A percentile compares a stretch with the other conserved stretches of the same genome.
These are phyloP conservation scores for Scytalidium sp. DNA, from an alignment of 2,329 filamentous ascomycete species.

Conservation along the genomic window DNA sequence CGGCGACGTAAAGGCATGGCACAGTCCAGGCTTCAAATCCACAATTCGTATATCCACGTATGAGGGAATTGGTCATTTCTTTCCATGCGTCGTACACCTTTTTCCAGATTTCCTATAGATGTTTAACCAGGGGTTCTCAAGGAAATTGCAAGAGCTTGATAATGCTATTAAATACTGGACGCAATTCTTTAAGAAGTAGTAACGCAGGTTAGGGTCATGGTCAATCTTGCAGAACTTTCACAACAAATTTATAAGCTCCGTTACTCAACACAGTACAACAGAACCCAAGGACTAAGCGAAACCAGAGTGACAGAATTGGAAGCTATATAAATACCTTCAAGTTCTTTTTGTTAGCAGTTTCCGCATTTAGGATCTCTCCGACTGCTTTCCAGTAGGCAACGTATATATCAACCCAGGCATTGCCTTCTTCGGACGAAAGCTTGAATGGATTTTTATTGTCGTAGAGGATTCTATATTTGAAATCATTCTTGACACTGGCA, in stretches of 20 bases:
- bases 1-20: constrained; percentile 82
- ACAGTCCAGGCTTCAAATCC: constrained; percentile 89
- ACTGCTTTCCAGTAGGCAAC: constrained; percentile 79
- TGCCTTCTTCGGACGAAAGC: constrained; percentile 54
- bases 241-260: too few relatives aligned
- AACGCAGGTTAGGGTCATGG: too few relatives aligned
- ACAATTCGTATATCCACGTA: constrained; percentile 75
- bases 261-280: too few relatives aligned
- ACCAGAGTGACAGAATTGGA: too few relatives aligned
- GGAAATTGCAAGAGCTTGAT: background rate
- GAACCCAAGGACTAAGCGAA: too few relatives aligned
- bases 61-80: constrained; percentile 71
- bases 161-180: too few relatives aligned
- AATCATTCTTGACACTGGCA: constrained; percentile 55
- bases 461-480: constrained; percentile 69
- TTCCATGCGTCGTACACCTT: constrained; percentile 88
- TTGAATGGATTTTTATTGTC: constrained; percentile 40
- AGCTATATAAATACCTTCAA: constrained; percentile 24
- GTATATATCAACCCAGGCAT: constrained; percentile 87
- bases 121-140: background rate
- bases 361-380: constrained; percentile 66
- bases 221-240: too few relatives aligned
- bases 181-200: too few relatives aligned
- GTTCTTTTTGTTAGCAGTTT: constrained; percentile 42
- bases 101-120: constrained; percentile 50